Evolutionary conservation across 1,284 basidiomycete species (phyloP).

Genomic region (Phellopilus nigrolimitatus): DNA sequence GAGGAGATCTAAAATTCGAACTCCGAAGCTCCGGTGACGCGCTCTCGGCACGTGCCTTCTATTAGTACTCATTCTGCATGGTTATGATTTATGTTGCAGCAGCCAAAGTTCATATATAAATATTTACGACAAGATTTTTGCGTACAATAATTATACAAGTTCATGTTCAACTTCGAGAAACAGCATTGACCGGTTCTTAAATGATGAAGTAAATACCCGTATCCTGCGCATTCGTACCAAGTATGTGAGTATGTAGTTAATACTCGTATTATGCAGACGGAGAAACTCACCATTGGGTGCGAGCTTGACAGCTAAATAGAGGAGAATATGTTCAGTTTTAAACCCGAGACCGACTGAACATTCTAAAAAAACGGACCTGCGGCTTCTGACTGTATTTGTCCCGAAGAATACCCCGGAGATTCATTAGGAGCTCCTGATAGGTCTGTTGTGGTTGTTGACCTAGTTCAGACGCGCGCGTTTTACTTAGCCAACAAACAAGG

Average conservation of each 20-base stretch:
- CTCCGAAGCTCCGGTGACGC: too few relatives aligned
- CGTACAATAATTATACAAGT: too few relatives aligned
- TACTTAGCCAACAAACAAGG: too few relatives aligned
- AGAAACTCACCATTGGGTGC: conserved; percentile 62
- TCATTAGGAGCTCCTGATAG: conserved; percentile 75
- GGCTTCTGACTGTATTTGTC: conserved; percentile 84
- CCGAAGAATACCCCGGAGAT: conserved; percentile 56
- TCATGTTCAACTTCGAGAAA: too few relatives aligned
- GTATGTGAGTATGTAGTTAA: background rate
- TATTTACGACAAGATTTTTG: background rate
- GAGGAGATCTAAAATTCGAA: too few relatives aligned
- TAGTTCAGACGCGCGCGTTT: conserved; percentile 28
- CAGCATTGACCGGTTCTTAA: background rate
- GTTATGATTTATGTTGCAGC: too few relatives aligned
- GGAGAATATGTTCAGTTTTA: background rate
- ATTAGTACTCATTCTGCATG: too few relatives aligned
- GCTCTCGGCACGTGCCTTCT: too few relatives aligned
- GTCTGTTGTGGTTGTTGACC: conserved; percentile 67
- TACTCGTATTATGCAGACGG: background rate
- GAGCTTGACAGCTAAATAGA: conserved; percentile 58
- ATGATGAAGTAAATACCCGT: conserved; percentile 13
- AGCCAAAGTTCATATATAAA: too few relatives aligned
- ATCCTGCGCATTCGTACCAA: conserved; percentile 3
- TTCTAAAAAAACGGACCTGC: conserved; percentile 46
- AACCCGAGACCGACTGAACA: too few relatives aligned